Conservation (phyloP, 345 rosid species). For the Theobroma cacao region DNA sequence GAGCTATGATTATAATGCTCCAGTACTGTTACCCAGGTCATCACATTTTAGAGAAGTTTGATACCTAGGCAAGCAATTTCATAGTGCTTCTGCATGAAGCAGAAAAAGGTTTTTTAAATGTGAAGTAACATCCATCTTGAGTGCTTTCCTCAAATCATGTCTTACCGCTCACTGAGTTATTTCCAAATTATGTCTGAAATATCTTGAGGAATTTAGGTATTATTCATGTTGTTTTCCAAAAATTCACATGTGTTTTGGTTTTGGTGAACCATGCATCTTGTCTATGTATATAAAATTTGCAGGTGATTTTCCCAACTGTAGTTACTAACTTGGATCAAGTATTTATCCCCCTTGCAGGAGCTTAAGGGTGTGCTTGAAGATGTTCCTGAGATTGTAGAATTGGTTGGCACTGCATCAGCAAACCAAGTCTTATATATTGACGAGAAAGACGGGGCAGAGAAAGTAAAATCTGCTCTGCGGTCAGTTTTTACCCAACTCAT, state of each 20-base stretch:
- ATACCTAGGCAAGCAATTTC: neutral
- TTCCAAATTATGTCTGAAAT: neutral
- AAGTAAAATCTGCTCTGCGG: conserved; percentile 57
- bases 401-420: conserved; percentile 63
- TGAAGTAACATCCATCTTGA: neutral
- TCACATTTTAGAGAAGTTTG: neutral
- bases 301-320: neutral
- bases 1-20: neutral
- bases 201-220: neutral
- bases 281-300: neutral
- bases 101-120: neutral
- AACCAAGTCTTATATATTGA: conserved; percentile 43
- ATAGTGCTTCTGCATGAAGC: neutral
- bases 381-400: conserved; percentile 80
- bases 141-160: neutral
- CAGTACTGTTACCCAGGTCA: neutral
- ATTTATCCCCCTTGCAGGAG: conserved; percentile 49
- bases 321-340: conserved; percentile 7
- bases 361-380: conserved; percentile 69
- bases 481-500: conserved; percentile 81
- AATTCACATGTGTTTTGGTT: neutral
- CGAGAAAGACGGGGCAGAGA: conserved; percentile 47
- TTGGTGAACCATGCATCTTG: neutral
- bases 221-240: neutral
- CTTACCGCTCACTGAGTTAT: neutral